These are phyloP conservation scores for Dalechampia spathulata DNA, from an alignment of 441 rosid species.

Conservation along the genomic window DNA sequence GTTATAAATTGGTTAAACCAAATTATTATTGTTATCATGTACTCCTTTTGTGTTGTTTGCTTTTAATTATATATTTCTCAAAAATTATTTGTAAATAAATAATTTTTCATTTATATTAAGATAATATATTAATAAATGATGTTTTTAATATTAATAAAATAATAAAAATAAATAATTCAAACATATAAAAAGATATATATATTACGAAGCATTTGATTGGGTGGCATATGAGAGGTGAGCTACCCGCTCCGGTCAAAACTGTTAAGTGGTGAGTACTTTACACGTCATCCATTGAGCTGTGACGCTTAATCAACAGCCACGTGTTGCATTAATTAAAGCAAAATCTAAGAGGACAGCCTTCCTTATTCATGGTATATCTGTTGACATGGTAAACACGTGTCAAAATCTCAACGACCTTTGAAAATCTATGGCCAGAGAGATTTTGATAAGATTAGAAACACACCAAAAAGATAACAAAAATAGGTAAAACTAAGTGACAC, in stretches of 20 bases:
- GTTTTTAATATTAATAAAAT: no score
- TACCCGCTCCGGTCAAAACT: constrained; percentile 19
- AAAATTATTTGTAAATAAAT: no score
- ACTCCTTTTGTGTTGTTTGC: no score
- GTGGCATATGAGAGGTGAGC: constrained; percentile 20
- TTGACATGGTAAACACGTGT: not conserved
- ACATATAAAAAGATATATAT: no score
- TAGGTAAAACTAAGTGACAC: no score
- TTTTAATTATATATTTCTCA: no score
- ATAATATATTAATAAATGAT: no score
- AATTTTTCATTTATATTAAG: no score
- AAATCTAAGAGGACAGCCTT: constrained; percentile 7
- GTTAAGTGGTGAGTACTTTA: not conserved
- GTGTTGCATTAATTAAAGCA: constrained; percentile 5
- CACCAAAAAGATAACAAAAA: not conserved
- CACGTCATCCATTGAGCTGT: constrained; percentile 4
- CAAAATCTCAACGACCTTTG: constrained; percentile 11
- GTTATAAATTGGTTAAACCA: no score
- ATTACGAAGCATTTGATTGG: constrained; percentile 9
- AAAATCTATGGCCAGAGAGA: not conserved
- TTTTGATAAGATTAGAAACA: not conserved
- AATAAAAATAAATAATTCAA: no score
- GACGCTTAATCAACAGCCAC: constrained; percentile 11
- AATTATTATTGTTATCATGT: no score
- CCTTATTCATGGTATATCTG: not conserved